Evolutionary conservation across 2,329 filamentous ascomycete species (phyloP), one percentile per base, ranked within the genome.

Genomic region (Simplicillium sp.): DNA sequence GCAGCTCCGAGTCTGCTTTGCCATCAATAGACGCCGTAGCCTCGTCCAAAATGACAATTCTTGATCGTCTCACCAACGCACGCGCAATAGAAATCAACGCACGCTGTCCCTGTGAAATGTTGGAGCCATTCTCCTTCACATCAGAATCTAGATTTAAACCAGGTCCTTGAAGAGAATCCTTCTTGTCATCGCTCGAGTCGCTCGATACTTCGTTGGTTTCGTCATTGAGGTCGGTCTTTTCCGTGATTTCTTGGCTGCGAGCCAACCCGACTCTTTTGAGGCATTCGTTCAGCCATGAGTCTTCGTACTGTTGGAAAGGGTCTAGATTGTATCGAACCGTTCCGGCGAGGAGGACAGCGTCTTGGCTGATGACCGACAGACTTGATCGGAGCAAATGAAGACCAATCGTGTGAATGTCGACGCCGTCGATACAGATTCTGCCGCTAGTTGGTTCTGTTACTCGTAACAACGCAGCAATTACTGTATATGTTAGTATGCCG

Each of bases 281-380:
- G 31, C 42, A 44, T 20, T 45, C 34, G n/a, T 31, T 29, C 31
- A 46, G 42, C 44, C 42, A 38, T 14, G 31, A 36, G 29, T 45
- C 41, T 14, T 44, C 34, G 17, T 45, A 44, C 12, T 46, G 40
- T n/a, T 43, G 44, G 61, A 94, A 94, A 1, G 88, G 88, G 58
- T 94, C 88, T 6, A 95, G 73, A 55, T 95, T 95, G 58, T 70
- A 86, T 45, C 87, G 75, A 46, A 94, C 82, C 1, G 86, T 94
- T 46, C 87, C 87, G 3, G 81, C 87, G 59, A 94, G 92, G 1
- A 94, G 71, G 0, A 87, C 92, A 43, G 84, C 87, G 57, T 94
- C 88, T 66, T 94, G 88, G 33, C 87, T 87, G 38, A 94, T 87
- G 62, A 94, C 94, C 3, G 89, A 90, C 50, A 95, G 87, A 29